Evolutionary conservation across 768 basidiomycete genomes (phyloP), one percentile per base, ranked within the genome.

Genomic region (Hygrophorus russula): DNA sequence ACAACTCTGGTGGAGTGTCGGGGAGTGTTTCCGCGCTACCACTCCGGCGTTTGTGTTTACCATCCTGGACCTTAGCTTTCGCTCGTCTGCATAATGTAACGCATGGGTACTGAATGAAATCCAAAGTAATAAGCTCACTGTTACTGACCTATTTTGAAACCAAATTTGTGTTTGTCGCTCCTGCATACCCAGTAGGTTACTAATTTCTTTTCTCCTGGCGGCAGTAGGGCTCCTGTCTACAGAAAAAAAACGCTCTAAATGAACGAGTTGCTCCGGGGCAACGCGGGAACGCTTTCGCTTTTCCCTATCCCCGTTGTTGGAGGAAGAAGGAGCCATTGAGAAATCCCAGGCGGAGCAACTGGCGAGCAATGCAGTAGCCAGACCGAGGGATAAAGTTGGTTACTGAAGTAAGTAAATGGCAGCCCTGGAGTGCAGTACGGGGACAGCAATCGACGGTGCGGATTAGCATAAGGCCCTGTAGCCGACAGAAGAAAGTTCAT

Each of bases 161-260:
- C 87, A 89, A 37, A 90, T 82, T 60, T 89, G 87, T 0, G 83
- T 87, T 66, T 89, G 87, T 30, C 85, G 78, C 61, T 89, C 87
- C 40, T 82, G 74, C 81, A 90, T 87, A 12, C 83, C 82, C 4
- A 90, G 67, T 44, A 74, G 59, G 18, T 78, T 73, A 46, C 81
- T 77, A 41, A 90, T 85, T 52, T 87, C 85, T 42, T 76, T 74
- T 34, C 87, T 69, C 39, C 77, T 71, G 9, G 71, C 70, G 2
- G 81, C 79, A 2, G 81, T 81, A 8, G 87, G 87, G 55, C 77
- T 82, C 34, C 78, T 70, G 56, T 88, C 83, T 39, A 62, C 53
- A 10, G 74, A 59, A 56, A 89, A 90, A 51, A 78, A 74, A 2
- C 66, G 71, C 51, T 90, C 87, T 29, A 90, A 64, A 44, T 82